Evolutionary conservation across 1,139 yeast genomes (phyloP).

Genomic region (Yamadazyma pseudoaaseri): DNA sequence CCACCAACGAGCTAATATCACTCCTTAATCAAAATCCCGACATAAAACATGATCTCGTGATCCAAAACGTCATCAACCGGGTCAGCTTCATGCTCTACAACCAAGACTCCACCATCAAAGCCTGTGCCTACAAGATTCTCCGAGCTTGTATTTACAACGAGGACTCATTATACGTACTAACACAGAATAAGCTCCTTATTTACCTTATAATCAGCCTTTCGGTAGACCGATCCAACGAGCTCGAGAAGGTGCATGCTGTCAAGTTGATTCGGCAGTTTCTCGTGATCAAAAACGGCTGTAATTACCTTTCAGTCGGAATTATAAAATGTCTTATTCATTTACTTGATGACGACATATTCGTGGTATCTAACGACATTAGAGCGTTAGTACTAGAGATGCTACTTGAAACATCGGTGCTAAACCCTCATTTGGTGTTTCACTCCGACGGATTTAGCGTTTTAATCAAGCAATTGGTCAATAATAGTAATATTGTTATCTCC

Average conservation of each 20-base stretch:
- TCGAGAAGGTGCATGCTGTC: conserved; percentile 79
- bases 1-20: conserved; percentile 62
- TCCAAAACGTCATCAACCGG: conserved; percentile 59
- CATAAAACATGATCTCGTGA: conserved; percentile 62
- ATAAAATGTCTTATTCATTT: conserved; percentile 72
- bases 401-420: conserved; percentile 62
- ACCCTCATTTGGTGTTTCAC: conserved; percentile 59
- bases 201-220: conserved; percentile 66
- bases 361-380: conserved; percentile 7
- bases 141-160: conserved; percentile 59
- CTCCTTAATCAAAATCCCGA: conserved; percentile 60
- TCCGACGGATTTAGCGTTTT: conserved; percentile 67
- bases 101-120: conserved; percentile 60
- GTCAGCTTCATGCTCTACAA: conserved; percentile 63
- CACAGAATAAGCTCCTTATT: conserved; percentile 56
- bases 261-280: conserved; percentile 66
- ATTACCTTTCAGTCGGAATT: conserved; percentile 61
- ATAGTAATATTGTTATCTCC: conserved; percentile 34
- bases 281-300: conserved; percentile 55
- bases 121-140: conserved; percentile 74
- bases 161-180: conserved; percentile 47
- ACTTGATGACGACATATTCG: conserved; percentile 41
- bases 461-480: conserved; percentile 57
- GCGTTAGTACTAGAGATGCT: conserved; percentile 53
- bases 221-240: conserved; percentile 44